Percentiles rank a stretch among this genome's conserved stretches.
Evolutionary conservation across 2,329 filamentous ascomycete species (phyloP).

Genomic region (Fusarium odoratissimum): DNA sequence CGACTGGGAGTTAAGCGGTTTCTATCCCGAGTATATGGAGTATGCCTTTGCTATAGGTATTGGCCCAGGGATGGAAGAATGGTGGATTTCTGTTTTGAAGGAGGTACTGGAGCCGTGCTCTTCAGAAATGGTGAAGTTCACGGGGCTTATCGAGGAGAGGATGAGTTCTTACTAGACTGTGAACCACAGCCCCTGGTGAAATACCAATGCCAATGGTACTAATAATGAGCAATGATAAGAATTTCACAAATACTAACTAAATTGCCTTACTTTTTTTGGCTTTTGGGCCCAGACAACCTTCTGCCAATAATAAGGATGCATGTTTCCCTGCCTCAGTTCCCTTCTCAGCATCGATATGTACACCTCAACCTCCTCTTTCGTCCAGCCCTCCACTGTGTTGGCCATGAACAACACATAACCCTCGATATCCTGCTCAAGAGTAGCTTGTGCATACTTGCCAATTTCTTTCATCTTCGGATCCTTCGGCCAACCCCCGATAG

Average conservation of each 20-base stretch:
- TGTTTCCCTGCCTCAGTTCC: slow-evolving; percentile 29
- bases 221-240: not conserved
- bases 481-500: slow-evolving; percentile 30
- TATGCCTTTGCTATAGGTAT: not conserved
- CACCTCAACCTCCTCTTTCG: slow-evolving; percentile 26
- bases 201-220: not conserved
- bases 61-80: not conserved
- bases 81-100: not conserved
- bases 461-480: slow-evolving; percentile 18
- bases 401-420: slow-evolving; percentile 39
- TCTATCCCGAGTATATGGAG: slow-evolving; percentile 6
- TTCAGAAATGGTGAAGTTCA: not conserved
- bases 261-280: not conserved
- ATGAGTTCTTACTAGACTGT: not conserved
- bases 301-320: slow-evolving; percentile 32
- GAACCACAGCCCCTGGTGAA: not conserved
- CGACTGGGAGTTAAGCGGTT: slow-evolving; percentile 9
- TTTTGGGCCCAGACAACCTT: slow-evolving; percentile 33
- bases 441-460: slow-evolving; percentile 25
- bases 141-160: not conserved
- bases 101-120: not conserved
- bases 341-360: slow-evolving; percentile 36
- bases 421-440: slow-evolving; percentile 35
- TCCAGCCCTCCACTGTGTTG: slow-evolving; percentile 32
- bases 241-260: not conserved